Conservation (phyloP, 352 stramenopile genomes). For the Globisporangium cystogenes region DNA sequence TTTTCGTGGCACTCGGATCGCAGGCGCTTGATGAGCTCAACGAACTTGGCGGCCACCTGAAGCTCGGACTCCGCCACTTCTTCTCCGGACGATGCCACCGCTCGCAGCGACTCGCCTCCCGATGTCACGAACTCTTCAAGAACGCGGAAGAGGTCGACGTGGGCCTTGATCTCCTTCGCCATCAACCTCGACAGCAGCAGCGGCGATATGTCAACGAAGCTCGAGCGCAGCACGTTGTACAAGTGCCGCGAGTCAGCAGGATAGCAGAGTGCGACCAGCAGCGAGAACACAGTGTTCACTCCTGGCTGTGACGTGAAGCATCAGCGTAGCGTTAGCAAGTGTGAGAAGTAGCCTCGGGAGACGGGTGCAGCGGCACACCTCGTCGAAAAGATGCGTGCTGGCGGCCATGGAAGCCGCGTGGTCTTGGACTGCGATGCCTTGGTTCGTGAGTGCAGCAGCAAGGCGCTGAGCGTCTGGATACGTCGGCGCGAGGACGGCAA, state of each 20-base stretch:
- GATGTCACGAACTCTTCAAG: constrained; percentile 43
- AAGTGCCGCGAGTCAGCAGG: constrained; percentile 67
- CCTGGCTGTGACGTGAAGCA: constrained; percentile 21
- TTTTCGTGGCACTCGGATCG: constrained; percentile 41
- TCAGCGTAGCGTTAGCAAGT: not conserved
- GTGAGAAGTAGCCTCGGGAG: not conserved
- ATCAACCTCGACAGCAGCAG: constrained; percentile 57
- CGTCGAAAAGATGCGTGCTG: constrained; percentile 18
- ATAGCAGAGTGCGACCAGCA: constrained; percentile 58
- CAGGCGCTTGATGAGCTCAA: constrained; percentile 32
- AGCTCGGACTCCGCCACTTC: constrained; percentile 1
- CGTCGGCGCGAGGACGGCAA: constrained; percentile 32
- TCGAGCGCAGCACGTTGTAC: constrained; percentile 74
- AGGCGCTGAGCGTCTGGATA: constrained; percentile 33
- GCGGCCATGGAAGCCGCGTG: not conserved
- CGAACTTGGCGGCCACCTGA: constrained; percentile 19
- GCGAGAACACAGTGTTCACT: constrained; percentile 56
- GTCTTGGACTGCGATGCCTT: constrained; percentile 24
- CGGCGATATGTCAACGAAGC: constrained; percentile 49
- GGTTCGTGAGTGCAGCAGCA: constrained; percentile 22
- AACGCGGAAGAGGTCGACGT: constrained; percentile 44
- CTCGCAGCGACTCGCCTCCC: constrained; percentile 16
- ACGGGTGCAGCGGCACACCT: constrained; percentile 8
- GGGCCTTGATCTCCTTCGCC: constrained; percentile 46
- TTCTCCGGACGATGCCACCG: not conserved